Conservation (phyloP, 192 early-diverging fungal species). For the Backusella psychrophila region DNA sequence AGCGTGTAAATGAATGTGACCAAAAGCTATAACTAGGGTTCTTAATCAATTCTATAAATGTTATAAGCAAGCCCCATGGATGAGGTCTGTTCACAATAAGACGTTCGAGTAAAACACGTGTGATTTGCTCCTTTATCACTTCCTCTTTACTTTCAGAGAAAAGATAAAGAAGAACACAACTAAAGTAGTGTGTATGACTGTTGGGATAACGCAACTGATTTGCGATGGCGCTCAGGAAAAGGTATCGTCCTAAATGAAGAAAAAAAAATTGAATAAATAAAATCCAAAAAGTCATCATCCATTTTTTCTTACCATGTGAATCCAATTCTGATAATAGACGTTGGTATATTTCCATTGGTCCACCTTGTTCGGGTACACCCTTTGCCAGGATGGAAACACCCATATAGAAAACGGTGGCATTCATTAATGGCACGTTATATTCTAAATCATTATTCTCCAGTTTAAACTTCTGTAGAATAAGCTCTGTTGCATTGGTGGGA, state of each 20-base stretch:
- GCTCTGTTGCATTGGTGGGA: neutral
- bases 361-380: slow-evolving; percentile 52
- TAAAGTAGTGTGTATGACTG: slow-evolving; percentile 96
- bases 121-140: slow-evolving; percentile 91
- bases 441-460: slow-evolving; percentile 19
- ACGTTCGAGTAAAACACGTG: slow-evolving; percentile 91
- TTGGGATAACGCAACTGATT: slow-evolving; percentile 97
- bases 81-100: slow-evolving; percentile 95
- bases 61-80: slow-evolving; percentile 96
- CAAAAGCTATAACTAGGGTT: slow-evolving; percentile 73
- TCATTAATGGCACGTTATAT: slow-evolving; percentile 83
- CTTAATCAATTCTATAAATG: slow-evolving; percentile 96
- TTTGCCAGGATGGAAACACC: slow-evolving; percentile 75
- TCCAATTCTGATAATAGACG: slow-evolving; percentile 74
- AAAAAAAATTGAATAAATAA: neutral
- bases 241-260: slow-evolving; percentile 56
- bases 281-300: neutral
- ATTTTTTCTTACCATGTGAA: slow-evolving; percentile 55
- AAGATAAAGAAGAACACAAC: slow-evolving; percentile 81
- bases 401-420: slow-evolving; percentile 86
- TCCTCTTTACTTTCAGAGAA: slow-evolving; percentile 79
- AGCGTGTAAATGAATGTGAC: slow-evolving; percentile 58
- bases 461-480: neutral
- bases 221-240: slow-evolving; percentile 87
- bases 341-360: slow-evolving; percentile 83